Conservation (phyloP, 306 rosid species). For the Argentina anserina region DNA sequence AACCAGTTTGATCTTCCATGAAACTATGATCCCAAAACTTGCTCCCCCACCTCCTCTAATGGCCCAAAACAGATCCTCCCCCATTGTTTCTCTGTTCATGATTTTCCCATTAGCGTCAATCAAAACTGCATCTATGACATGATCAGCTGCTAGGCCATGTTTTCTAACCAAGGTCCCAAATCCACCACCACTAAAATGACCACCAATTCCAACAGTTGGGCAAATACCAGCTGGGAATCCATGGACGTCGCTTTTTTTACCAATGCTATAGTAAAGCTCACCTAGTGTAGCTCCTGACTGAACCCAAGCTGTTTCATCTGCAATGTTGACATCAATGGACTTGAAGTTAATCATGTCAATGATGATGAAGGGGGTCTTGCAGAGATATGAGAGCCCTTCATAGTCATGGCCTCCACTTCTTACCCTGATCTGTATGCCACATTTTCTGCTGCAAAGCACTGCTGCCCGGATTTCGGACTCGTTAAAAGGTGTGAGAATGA, state of each 20-base stretch:
- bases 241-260: conserved; percentile 34
- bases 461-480: conserved; percentile 57
- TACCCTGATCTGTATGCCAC: conserved; percentile 42
- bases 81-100: conserved; percentile 38
- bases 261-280: conserved; percentile 51
- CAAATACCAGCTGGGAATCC: conserved; percentile 63
- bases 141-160: conserved; percentile 45
- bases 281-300: conserved; percentile 64
- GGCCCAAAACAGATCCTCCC: conserved; percentile 59
- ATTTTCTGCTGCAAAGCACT: conserved; percentile 37
- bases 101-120: conserved; percentile 38
- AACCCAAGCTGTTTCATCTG: conserved; percentile 55
- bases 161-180: conserved; percentile 42
- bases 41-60: conserved; percentile 62
- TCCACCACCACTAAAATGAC: conserved; percentile 58
- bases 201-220: conserved; percentile 53
- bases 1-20: conserved; percentile 46
- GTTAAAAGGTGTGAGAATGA: conserved; percentile 37
- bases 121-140: conserved; percentile 43
- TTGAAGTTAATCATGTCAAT: conserved; percentile 43
- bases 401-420: conserved; percentile 69
- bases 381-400: conserved; percentile 51
- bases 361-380: conserved; percentile 43
- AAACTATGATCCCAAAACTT: conserved; percentile 47
- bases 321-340: conserved; percentile 27